Base-by-base conservation (phyloP, 129 eudicot species). In the Cynara cardunculus region DNA sequence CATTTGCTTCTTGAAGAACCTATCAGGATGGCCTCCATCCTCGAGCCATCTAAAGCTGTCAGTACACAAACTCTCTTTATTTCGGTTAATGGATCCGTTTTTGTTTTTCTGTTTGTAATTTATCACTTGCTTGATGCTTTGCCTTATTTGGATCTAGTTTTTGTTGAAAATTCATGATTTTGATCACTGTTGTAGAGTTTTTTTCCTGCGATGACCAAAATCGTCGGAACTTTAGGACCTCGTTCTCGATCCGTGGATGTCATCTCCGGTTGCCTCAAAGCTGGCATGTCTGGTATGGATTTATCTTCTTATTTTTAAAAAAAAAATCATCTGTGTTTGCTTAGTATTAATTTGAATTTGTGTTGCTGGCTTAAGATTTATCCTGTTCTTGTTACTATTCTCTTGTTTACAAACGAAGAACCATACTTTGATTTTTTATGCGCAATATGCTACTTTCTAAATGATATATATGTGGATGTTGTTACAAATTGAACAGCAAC, bases 1-100 rank as follows among this genome's bases (percentile, higher is more conserved):
- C 97, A 93, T 80, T 41, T 93, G 71, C 97, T 93, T 16, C 93
- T 93, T 62, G 97, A 93, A 78, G 97, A 93, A 81, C 97, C 97
- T 0, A 90, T 93, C 80, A 75, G 97, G 84, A 93, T 93, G 97
- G 97, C 97, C 19, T 87, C 97, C 77, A 90, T 93, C 25, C 92
- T 93, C 73, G 97, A 90, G 91, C 97, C 97, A 62, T 90, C 97
- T 7, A 90, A 93, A 90, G 74, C 96, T 71, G 96, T 93, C 16
- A 75, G 80, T 72, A 30, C 9, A 19, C 10, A 2, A 76, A 87
- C 27, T 73, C 72, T 27, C 76, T 76, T 34, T 5, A 67, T 53
- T 28, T 19, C 32, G 0, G 44, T 82, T 12, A 77, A 32, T 66
- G 1, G 64, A 77, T 65, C 81, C 22, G 3, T 11, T 39, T 27